Conservation (phyloP, 768 basidiomycete genomes). For the Serendipita sp. region DNA sequence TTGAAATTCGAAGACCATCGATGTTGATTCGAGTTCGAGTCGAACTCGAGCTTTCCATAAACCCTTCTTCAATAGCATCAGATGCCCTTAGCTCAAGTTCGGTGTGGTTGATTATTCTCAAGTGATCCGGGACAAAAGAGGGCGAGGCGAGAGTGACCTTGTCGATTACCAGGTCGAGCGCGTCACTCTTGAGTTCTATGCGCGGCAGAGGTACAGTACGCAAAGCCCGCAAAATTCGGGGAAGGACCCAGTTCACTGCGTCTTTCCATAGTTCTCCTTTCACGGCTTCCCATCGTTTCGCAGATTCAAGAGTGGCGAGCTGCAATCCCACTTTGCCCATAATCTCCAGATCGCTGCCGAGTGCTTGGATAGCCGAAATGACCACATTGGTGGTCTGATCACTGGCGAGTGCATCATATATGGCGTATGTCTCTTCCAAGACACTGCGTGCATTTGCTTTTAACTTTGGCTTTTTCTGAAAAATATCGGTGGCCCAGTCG, state of each 20-base stretch:
- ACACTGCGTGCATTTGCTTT: conserved; percentile 10
- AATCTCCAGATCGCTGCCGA: conserved; percentile 3
- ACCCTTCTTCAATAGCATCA: conserved; percentile 9
- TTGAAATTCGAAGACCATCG: conserved; percentile 16
- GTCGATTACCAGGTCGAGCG: conserved; percentile 16
- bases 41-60: background rate
- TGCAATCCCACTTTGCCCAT: conserved; percentile 4
- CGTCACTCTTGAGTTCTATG: conserved; percentile 14
- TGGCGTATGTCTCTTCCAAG: conserved; percentile 12
- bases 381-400: conserved; percentile 14
- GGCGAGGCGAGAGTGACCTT: conserved; percentile 14
- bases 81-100: conserved; percentile 13
- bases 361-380: conserved; percentile 10
- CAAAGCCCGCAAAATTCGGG: conserved; percentile 15
- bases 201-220: conserved; percentile 18
- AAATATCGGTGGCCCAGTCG: background rate
- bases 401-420: conserved; percentile 9
- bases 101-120: conserved; percentile 14
- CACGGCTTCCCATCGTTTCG: conserved; percentile 9
- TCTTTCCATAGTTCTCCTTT: conserved; percentile 6
- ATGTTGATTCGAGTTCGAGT: conserved; percentile 13
- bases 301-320: background rate
- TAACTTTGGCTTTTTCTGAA: conserved; percentile 7
- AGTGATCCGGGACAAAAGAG: conserved; percentile 17
- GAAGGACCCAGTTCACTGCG: conserved; percentile 16